Evolutionary conservation across 305 asterid genomes (phyloP).

Genomic region (Fraxinus ornus): DNA sequence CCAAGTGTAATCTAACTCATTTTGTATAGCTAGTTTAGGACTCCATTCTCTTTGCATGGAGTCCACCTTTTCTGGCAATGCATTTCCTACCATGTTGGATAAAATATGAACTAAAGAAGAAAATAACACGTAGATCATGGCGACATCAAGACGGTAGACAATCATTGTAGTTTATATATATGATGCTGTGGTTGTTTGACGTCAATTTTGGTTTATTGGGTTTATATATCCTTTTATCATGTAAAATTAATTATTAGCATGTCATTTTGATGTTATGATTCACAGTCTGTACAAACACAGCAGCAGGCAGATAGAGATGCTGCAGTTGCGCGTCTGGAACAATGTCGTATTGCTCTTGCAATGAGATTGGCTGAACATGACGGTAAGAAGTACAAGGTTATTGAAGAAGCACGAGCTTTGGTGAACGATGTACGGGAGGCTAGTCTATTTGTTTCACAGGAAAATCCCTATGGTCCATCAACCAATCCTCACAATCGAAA

Average conservation of each 20-base stretch:
- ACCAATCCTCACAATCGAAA: slow-evolving; percentile 36
- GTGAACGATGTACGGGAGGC: slow-evolving; percentile 74
- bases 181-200: background rate
- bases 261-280: slow-evolving; percentile 3
- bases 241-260: background rate
- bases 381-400: slow-evolving; percentile 84
- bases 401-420: slow-evolving; percentile 84
- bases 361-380: slow-evolving; percentile 89
- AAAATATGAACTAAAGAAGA: background rate
- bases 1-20: background rate
- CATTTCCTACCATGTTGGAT: background rate
- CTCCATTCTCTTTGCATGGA: background rate
- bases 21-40: background rate
- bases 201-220: background rate
- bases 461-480: slow-evolving; percentile 42
- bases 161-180: background rate
- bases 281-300: slow-evolving; percentile 79
- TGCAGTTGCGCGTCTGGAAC: slow-evolving; percentile 87
- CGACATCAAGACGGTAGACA: background rate
- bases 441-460: slow-evolving; percentile 55
- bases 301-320: slow-evolving; percentile 85
- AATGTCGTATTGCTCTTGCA: slow-evolving; percentile 82
- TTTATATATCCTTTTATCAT: background rate
- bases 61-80: background rate
- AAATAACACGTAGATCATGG: background rate